phyloP scores from a whole-genome alignment of 495 filamentous ascomycete species.

The Penicillium lividum region DNA sequence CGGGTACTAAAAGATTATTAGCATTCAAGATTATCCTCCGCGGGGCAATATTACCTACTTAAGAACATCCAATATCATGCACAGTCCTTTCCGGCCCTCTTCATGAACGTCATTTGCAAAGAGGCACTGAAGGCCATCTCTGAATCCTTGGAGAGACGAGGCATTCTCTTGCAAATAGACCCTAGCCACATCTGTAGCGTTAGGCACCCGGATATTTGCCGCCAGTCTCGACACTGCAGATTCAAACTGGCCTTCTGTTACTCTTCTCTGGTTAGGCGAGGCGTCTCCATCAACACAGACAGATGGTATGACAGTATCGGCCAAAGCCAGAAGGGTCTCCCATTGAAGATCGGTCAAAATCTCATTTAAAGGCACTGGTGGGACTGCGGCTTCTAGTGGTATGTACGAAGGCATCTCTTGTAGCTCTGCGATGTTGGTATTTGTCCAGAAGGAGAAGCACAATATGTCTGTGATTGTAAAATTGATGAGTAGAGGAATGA shows the following conservation, averaged over 20 bases:
- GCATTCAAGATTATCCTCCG: not conserved
- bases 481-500: not conserved
- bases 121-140: constrained; percentile 43
- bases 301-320: constrained; percentile 56
- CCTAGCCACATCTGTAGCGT: constrained; percentile 32
- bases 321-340: constrained; percentile 54
- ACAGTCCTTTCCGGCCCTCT: constrained; percentile 51
- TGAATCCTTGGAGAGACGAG: constrained; percentile 49
- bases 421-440: not conserved
- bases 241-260: constrained; percentile 39
- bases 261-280: constrained; percentile 31
- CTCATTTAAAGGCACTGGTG: not conserved
- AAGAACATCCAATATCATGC: constrained; percentile 52
- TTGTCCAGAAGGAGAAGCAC: not conserved
- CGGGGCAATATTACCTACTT: constrained; percentile 44
- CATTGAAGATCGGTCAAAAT: constrained; percentile 55
- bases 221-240: constrained; percentile 32
- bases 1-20: constrained; percentile 52
- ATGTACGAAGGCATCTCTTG: not conserved
- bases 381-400: not conserved
- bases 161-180: constrained; percentile 52
- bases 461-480: not conserved
- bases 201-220: constrained; percentile 27
- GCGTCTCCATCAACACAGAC: constrained; percentile 33
- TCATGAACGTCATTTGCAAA: constrained; percentile 44